A percentile compares a stretch with the other conserved stretches of the same genome.
These are phyloP conservation scores for Hygrocybe coccinea DNA, from an alignment of 768 basidiomycete genomes.

Conservation along the genomic window DNA sequence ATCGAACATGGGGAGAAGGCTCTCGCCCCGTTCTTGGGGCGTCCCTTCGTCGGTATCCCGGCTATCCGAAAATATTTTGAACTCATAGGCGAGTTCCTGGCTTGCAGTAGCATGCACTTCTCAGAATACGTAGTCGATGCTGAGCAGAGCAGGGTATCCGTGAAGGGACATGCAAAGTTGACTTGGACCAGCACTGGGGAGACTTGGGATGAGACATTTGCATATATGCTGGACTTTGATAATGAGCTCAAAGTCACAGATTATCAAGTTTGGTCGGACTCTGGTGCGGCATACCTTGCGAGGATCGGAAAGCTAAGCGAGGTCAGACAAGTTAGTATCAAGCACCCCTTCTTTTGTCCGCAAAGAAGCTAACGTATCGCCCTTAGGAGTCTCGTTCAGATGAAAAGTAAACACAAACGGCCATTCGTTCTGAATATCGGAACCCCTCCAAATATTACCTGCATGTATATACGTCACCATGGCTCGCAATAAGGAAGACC, in stretches of 20 bases:
- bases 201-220: constrained; percentile 59
- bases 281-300: constrained; percentile 59
- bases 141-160: constrained; percentile 46
- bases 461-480: no score
- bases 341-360: no score
- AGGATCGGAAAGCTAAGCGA: constrained; percentile 43
- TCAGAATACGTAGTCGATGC: constrained; percentile 52
- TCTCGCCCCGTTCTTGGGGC: constrained; percentile 60
- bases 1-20: constrained; percentile 51
- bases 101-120: constrained; percentile 50
- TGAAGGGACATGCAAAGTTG: constrained; percentile 51
- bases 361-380: no score
- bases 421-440: no score
- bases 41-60: constrained; percentile 39
- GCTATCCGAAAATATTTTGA: constrained; percentile 49
- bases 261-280: constrained; percentile 68
- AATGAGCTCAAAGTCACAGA: constrained; percentile 48
- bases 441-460: no score
- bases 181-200: constrained; percentile 51
- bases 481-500: no score
- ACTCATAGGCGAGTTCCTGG: constrained; percentile 40
- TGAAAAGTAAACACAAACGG: no score
- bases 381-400: no score
- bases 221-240: constrained; percentile 58
- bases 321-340: constrained; percentile 13